phyloP scores from a whole-genome alignment of 2,329 filamentous ascomycete species.

The Arthrobotrys conoides region DNA sequence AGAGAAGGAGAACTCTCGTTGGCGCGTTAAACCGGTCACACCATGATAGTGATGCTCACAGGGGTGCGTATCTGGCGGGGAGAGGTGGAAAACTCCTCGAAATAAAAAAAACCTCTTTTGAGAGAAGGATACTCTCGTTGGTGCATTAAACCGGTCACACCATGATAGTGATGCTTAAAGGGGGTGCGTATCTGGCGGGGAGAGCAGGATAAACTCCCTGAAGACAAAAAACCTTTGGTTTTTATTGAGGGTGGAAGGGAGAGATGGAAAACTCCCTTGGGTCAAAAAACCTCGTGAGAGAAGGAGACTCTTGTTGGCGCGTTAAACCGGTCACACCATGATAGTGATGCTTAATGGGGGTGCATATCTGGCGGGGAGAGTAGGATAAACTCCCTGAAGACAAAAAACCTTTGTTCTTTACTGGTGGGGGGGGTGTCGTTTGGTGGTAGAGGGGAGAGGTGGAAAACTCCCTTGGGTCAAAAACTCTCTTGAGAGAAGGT shows the following conservation, averaged over 20 bases:
- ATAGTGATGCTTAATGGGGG: conserved; percentile 19
- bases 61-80: conserved; percentile 24
- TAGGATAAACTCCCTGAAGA: conserved; percentile 13
- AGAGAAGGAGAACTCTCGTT: conserved; percentile 26
- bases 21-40: conserved; percentile 16
- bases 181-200: conserved; percentile 17
- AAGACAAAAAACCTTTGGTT: neutral
- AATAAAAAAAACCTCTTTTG: conserved; percentile 5
- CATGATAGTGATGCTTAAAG: conserved; percentile 20
- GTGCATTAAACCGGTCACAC: conserved; percentile 13
- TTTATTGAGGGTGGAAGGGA: neutral
- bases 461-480: neutral
- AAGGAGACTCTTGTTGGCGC: conserved; percentile 16
- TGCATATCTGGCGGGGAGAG: conserved; percentile 21
- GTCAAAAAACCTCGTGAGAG: neutral
- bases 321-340: conserved; percentile 15
- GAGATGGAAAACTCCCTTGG: neutral
- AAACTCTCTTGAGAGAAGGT: conserved; percentile 6
- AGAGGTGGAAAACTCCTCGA: conserved; percentile 10
- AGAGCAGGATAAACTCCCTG: conserved; percentile 17
- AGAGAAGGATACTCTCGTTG: conserved; percentile 24
- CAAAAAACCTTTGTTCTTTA: neutral
- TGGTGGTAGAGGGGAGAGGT: neutral
- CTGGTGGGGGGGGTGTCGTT: neutral
- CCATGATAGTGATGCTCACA: conserved; percentile 19